phyloP scores from a whole-genome alignment of 345 rosid genomes.

The Linum trigynum region DNA sequence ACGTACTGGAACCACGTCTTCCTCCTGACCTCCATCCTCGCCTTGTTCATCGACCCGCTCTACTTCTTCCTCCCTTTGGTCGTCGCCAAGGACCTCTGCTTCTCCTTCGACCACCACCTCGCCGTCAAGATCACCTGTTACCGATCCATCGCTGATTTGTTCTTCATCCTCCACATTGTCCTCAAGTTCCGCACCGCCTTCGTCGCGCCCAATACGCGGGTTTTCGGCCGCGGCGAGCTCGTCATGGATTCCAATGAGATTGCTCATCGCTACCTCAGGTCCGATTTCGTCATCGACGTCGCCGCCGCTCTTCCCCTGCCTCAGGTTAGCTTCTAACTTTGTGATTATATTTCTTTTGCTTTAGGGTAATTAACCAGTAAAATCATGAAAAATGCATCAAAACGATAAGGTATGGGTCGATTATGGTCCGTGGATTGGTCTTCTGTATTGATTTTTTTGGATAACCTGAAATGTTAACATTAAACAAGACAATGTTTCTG shows the following conservation, averaged over 20 bases:
- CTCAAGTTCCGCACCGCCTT: constrained; percentile 84
- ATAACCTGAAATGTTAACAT: no score
- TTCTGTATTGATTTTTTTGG: no score
- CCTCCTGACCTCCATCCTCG: constrained; percentile 54
- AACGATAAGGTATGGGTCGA: no score
- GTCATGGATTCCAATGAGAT: constrained; percentile 75
- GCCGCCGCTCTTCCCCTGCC: constrained; percentile 84
- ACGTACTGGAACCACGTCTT: constrained; percentile 83
- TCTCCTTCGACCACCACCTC: constrained; percentile 35
- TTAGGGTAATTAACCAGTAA: no score
- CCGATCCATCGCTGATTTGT: constrained; percentile 55
- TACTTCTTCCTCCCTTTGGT: constrained; percentile 64
- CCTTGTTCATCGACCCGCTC: constrained; percentile 85
- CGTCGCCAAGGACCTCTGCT: constrained; percentile 39
- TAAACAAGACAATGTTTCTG: no score
- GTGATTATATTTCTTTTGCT: no score
- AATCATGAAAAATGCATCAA: not conserved
- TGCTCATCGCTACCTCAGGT: constrained; percentile 47
- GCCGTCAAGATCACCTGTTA: constrained; percentile 52
- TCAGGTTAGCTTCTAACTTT: constrained; percentile 33
- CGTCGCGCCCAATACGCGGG: constrained; percentile 61
- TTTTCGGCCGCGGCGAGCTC: constrained; percentile 80
- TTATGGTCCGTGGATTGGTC: no score
- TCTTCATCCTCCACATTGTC: constrained; percentile 49
- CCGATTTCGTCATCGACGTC: constrained; percentile 64